Conservation (phyloP, 768 basidiomycete genomes). For the Leccinum obscurum region DNA sequence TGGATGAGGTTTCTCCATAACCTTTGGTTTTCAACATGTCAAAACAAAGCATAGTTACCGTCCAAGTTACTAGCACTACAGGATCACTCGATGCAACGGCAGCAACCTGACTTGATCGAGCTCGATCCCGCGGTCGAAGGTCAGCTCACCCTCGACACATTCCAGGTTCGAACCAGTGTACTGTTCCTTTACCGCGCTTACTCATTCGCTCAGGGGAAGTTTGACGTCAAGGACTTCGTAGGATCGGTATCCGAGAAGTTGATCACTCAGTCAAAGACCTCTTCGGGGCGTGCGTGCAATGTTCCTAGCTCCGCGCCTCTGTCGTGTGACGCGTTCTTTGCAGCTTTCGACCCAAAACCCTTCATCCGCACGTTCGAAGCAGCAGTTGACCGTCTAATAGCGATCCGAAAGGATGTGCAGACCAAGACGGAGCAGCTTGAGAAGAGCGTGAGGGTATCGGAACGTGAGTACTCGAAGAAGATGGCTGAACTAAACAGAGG, state of each 20-base stretch:
- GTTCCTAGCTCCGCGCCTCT: background rate
- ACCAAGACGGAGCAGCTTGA: constrained; percentile 89
- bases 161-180: constrained; percentile 44
- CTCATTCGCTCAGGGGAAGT: constrained; percentile 62
- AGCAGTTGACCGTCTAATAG: constrained; percentile 85
- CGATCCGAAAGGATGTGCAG: constrained; percentile 87
- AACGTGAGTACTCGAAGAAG: constrained; percentile 92
- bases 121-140: constrained; percentile 56
- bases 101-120: constrained; percentile 25
- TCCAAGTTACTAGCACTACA: too few species aligned
- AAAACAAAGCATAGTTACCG: constrained; percentile 24
- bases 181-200: constrained; percentile 8
- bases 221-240: constrained; percentile 90
- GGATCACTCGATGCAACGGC: constrained; percentile 12
- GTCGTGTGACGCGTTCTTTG: constrained; percentile 11
- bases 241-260: constrained; percentile 83
- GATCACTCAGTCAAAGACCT: constrained; percentile 80
- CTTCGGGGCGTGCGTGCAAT: constrained; percentile 72
- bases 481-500: constrained; percentile 91
- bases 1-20: constrained; percentile 51
- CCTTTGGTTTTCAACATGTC: constrained; percentile 33
- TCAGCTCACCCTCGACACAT: constrained; percentile 52
- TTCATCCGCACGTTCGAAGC: constrained; percentile 92
- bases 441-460: constrained; percentile 83
- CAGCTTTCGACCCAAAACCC: constrained; percentile 93